Conservation (phyloP, 2,329 filamentous ascomycete genomes). For the Fusarium foetens region DNA sequence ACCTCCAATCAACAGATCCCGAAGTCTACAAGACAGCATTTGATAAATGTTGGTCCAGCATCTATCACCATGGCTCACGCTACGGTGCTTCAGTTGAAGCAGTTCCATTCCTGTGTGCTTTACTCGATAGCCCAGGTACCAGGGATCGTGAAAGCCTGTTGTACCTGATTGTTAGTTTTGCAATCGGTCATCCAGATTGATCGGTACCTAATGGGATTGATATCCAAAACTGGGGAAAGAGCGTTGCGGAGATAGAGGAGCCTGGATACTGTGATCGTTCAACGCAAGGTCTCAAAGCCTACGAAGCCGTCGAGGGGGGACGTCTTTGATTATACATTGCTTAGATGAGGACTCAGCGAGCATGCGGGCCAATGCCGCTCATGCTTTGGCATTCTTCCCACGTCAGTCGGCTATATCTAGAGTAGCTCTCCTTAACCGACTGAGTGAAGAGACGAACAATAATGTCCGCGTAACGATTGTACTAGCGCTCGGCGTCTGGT, state of each 20-base stretch:
- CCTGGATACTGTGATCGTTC: rapidly evolving
- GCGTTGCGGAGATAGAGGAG: not conserved
- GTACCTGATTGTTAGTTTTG: not conserved
- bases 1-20: not conserved
- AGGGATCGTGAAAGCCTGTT: not conserved
- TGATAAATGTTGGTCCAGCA: not conserved
- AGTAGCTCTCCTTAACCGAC: rapidly evolving
- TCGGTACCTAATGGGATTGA: not conserved
- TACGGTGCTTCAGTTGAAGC: not conserved
- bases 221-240: not conserved
- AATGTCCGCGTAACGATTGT: not conserved
- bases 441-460: rapidly evolving
- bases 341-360: rapidly evolving
- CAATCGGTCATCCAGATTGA: not conserved
- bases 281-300: not conserved
- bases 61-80: not conserved
- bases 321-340: not conserved
- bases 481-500: not conserved
- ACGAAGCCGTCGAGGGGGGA: not conserved
- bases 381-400: not conserved
- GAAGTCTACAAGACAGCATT: not conserved
- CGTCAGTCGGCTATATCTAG: not conserved
- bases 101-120: not conserved
- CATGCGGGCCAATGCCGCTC: not conserved
- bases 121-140: not conserved